Base-by-base conservation (phyloP, 2,329 filamentous ascomycete species). In the Botrytis tulipae region DNA sequence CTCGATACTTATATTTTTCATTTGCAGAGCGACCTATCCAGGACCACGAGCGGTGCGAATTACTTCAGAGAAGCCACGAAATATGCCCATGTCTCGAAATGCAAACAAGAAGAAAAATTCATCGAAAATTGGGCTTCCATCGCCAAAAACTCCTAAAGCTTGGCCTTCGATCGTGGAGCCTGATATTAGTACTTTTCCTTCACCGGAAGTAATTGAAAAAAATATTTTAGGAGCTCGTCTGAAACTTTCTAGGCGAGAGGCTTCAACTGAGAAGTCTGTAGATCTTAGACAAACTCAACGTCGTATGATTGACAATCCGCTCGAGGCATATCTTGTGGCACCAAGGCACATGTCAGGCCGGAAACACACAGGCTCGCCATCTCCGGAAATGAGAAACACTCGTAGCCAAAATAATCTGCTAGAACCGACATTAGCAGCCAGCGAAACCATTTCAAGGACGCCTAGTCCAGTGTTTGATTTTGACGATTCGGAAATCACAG, bases 391-490 rank as follows among this genome's bases (percentile, higher is more conserved):
- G 1, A 32, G 48, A 60, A 63, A 25, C 22, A 37, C 46, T 10
- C 40, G 40, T 46, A 67, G 51, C 9, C 18, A 67, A 35, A 44
- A 29, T 6, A 32, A 10, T 57, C 14, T 62, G 46, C 46, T 42
- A 51, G 46, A 59, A 20, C 46, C 61, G 14, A 18, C 29, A 40
- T 59, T 51, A 18, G 40, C n/a, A 25, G 32, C 54, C 8, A 59
- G 29, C 63, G 16, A 29, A 32, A 20, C 35, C 9, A n/a, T 67
- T 35, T 60, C 70, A 14, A 57, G 70, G n/a, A 67, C 70, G 32
- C 61, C 70, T n/a, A 72, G 70, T 59, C 70, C 61, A 25, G 70
- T 46, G 5, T 72, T 72, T 40, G 70, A 72, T 22, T 68, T 68
- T 32, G 61, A 67, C 37, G 70, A 72, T n/a, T 44, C 62, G 1